Conservation (phyloP, 2,329 filamentous ascomycete genomes). For the Bisporella sp. region DNA sequence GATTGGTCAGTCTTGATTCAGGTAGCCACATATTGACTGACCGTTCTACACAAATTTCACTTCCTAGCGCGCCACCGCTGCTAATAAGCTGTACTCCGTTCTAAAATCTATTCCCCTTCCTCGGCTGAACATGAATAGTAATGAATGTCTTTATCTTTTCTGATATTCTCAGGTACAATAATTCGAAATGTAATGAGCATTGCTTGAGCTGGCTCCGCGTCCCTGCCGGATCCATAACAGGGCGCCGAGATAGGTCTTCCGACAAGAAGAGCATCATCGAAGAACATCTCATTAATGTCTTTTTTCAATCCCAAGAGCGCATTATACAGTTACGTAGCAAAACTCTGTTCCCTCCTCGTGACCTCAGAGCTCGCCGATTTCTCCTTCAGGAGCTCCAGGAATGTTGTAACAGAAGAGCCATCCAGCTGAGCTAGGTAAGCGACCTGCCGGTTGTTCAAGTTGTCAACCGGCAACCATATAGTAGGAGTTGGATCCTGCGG, state of each 20-base stretch:
- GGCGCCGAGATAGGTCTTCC: slow-evolving; percentile 37
- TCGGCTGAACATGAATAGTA: no score
- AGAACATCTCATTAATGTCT: slow-evolving; percentile 37
- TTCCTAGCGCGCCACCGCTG: no score
- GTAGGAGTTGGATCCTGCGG: slow-evolving; percentile 56
- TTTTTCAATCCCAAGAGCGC: slow-evolving; percentile 33
- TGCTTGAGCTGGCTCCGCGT: slow-evolving; percentile 19
- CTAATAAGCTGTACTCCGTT: no score
- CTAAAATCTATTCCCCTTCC: no score
- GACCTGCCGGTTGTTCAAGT: slow-evolving; percentile 47
- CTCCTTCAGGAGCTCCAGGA: slow-evolving; percentile 29
- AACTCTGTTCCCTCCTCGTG: slow-evolving; percentile 35
- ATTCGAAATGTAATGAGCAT: slow-evolving; percentile 47
- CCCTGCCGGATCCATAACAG: slow-evolving; percentile 23
- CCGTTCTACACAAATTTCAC: no score
- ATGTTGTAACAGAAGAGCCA: slow-evolving; percentile 37
- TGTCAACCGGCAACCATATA: slow-evolving; percentile 43
- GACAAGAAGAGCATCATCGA: slow-evolving; percentile 39
- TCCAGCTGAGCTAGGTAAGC: slow-evolving; percentile 41
- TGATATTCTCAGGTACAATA: slow-evolving; percentile 38
- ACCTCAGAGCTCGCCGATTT: slow-evolving; percentile 13
- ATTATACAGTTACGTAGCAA: slow-evolving; percentile 38
- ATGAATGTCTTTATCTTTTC: no score
- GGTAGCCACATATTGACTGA: no score
- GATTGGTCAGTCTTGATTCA: no score